Conservation (phyloP, 306 rosid species). For the Alnus glutinosa region DNA sequence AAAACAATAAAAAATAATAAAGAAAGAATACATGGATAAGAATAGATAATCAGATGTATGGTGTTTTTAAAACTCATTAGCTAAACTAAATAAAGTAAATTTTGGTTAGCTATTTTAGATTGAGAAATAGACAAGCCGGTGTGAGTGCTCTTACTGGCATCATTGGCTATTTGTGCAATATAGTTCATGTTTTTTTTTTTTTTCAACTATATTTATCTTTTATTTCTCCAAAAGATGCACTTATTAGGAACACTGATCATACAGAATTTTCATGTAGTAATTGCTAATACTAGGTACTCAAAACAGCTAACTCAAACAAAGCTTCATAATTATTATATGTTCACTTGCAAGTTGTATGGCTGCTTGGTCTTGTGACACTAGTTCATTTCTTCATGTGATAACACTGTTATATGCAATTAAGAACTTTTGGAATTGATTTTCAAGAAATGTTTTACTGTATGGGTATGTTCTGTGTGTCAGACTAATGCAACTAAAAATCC, state of each 20-base stretch:
- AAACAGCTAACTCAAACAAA: too few relatives aligned
- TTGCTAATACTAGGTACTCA: too few relatives aligned
- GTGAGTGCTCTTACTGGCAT: too few relatives aligned
- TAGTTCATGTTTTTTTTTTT: background rate
- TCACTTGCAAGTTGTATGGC: background rate
- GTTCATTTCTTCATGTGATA: background rate
- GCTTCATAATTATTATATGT: background rate
- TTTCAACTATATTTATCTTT: background rate
- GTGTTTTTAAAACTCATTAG: too few relatives aligned
- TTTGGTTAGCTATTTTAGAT: too few relatives aligned
- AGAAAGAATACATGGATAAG: too few relatives aligned
- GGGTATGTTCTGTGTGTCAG: background rate
- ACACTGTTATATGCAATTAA: background rate
- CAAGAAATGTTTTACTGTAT: background rate
- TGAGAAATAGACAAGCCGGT: too few relatives aligned
- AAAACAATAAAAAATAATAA: too few relatives aligned
- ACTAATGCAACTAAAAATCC: conserved; percentile 1
- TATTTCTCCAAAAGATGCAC: background rate
- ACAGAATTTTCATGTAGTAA: conserved; percentile 6
- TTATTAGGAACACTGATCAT: background rate
- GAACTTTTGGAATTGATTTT: background rate
- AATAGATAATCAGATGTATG: too few relatives aligned
- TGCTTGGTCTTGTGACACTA: background rate
- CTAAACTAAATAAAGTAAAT: too few relatives aligned
- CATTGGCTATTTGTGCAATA: background rate